Conservation (phyloP, 1,284 basidiomycete genomes). For the Apiotrichum veenhuisii region DNA sequence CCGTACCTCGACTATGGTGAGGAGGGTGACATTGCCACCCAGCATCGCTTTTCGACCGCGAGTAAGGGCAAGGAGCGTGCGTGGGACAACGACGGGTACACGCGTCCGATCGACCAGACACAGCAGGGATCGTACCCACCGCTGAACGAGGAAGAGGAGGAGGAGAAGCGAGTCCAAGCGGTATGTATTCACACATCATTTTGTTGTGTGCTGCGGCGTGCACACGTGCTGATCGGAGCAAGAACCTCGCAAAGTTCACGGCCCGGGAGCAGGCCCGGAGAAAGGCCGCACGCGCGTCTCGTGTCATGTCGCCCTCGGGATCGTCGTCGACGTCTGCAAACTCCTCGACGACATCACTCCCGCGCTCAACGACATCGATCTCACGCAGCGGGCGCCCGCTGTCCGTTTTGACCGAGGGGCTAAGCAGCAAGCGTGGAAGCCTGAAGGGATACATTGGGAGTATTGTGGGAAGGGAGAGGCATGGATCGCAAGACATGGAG, state of each 20-base stretch:
- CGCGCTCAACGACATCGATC: conserved; percentile 20
- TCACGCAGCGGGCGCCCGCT: conserved; percentile 1
- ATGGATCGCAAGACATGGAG: conserved; percentile 16
- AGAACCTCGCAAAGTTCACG: conserved; percentile 47
- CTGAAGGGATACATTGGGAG: conserved; percentile 27
- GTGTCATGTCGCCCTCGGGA: conserved; percentile 21
- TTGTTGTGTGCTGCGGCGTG: too few species aligned
- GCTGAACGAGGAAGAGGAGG: conserved; percentile 39
- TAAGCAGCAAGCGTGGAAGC: conserved; percentile 25
- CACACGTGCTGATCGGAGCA: too few species aligned
- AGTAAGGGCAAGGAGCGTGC: conserved; percentile 27
- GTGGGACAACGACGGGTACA: conserved; percentile 22
- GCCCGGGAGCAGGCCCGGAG: conserved; percentile 44
- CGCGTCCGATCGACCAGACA: conserved; percentile 12
- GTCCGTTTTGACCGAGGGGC: conserved; percentile 11
- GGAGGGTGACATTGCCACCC: not conserved
- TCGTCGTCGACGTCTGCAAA: conserved; percentile 18
- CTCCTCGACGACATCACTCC: conserved; percentile 19
- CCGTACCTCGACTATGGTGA: not conserved
- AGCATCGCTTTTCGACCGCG: not conserved
- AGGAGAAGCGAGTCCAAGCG: conserved; percentile 44
- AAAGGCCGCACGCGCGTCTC: conserved; percentile 37
- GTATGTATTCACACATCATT: too few species aligned
- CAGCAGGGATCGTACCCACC: conserved; percentile 36
- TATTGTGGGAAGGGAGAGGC: conserved; percentile 21